Evolutionary conservation across 306 rosid genomes (phyloP), one percentile per base, ranked within the genome.

Genomic region (Cotoneaster glaucophyllus): DNA sequence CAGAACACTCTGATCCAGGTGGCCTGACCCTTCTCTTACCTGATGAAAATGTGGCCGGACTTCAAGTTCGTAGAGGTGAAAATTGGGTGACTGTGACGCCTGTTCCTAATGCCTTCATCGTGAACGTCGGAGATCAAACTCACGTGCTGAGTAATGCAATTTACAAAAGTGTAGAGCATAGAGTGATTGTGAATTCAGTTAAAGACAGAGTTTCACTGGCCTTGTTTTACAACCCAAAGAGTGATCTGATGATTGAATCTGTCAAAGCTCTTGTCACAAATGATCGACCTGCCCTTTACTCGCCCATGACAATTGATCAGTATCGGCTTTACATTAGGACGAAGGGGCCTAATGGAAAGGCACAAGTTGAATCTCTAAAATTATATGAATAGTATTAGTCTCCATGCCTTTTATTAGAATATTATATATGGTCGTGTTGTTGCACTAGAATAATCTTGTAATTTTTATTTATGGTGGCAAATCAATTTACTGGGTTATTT

Each of bases 1-100:
- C 98, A 5, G 58, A 93, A 13, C 98, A 95, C 88, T 95, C 97
- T 0, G 98, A 95, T 41, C 98, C 98, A 4, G 98, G 98, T 5
- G 98, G 96, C 22, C 74, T 95, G 78, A 95, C 98, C 67, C 86
- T 95, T 77, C 96, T 95, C 64, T 79, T 92, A 0, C 92, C 98
- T 13, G 97, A 92, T 43, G 92, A 90, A 19, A 59, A 87, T 71
- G 97, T 95, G 11, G 50, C 93, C 10, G 98, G 97, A 4, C 98
- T 95, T 78, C 98, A 95, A 86, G 90, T 95, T 2, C 84, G 82
- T 2, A 79, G 34, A 25, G 88, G 76, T 28, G 67, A 84, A 14
- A 69, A 70, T 0, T 95, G 98, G 98, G 71, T 90, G 78, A 95
- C 96, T 45, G 87, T 95, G 43, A 84, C 87, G 61, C 97, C 97